These are phyloP conservation scores for Sergeia podlipaevii DNA, from an alignment of 208 protist genomes.

Conservation along the genomic window DNA sequence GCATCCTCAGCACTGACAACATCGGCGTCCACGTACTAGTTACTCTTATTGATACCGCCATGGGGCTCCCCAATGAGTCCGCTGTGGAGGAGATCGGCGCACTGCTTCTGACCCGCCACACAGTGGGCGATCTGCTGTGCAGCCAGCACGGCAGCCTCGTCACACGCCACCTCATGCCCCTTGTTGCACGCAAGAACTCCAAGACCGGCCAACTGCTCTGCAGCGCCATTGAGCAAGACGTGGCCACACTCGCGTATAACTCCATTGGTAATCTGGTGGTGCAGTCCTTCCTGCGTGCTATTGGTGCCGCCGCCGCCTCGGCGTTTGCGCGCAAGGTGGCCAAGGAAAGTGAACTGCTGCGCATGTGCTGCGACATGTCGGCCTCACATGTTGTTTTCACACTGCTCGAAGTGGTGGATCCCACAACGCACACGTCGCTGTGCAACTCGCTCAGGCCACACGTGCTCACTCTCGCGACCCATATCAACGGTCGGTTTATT, in stretches of 20 bases:
- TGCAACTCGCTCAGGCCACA: constrained; percentile 64
- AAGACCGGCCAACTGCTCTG: constrained; percentile 58
- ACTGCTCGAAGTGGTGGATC: constrained; percentile 68
- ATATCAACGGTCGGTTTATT: constrained; percentile 86
- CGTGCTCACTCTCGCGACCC: constrained; percentile 48
- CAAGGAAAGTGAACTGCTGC: constrained; percentile 45
- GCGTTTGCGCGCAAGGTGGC: constrained; percentile 53
- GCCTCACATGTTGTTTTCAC: constrained; percentile 79
- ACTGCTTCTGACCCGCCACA: constrained; percentile 38
- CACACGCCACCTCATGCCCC: constrained; percentile 67
- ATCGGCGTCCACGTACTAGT: constrained; percentile 78
- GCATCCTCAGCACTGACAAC: constrained; percentile 30
- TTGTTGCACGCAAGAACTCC: constrained; percentile 50
- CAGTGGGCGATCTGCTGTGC: constrained; percentile 49
- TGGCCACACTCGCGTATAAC: constrained; percentile 54
- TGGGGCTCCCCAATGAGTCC: constrained; percentile 24
- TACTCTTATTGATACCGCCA: constrained; percentile 41
- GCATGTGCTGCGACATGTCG: constrained; percentile 56
- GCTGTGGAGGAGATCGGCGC: constrained; percentile 50
- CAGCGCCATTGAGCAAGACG: constrained; percentile 50
- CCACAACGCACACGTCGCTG: constrained; percentile 56
- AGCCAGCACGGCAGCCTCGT: constrained; percentile 68
- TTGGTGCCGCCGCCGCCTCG: constrained; percentile 42
- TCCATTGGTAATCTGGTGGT: constrained; percentile 78
- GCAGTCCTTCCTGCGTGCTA: constrained; percentile 61